Evolutionary conservation across 1,284 basidiomycete genomes (phyloP), one percentile per base, ranked within the genome.

Genomic region (Trametes hirsuta): DNA sequence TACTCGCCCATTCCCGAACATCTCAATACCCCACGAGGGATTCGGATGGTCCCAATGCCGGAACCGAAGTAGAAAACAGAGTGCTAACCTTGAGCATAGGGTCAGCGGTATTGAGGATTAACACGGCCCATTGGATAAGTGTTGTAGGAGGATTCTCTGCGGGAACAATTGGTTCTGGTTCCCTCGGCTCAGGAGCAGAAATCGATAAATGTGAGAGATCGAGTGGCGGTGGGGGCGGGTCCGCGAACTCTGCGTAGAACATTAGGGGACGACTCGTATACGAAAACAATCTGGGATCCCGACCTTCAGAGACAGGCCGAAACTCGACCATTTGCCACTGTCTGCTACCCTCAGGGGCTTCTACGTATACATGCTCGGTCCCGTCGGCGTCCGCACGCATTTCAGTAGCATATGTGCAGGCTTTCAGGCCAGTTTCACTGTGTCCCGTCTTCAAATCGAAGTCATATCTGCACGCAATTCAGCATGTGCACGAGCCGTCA

Each of bases 271-370:
- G 6, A 10, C 22, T 11, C 15, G 21, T 25, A 6, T 24, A 22
- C 21, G 9, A 25, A 22, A 42, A 30, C n/a, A 12, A 34, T 15
- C 14, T 44, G 8, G 9, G 8, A 41, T 4, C 64, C 74, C 25
- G 55, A 87, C 90, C 90, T 82, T 95, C 93, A 47, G 91, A 93
- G 11, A 96, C 91, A 0, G 91, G 87, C 39, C 91, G 75, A 34
- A 92, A 75, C 68, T 93, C 90, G 15, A 94, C 84, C 3, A 94
- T 72, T 35, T 87, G 79, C 90, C 91, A 95, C 24, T 78, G 74
- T 35, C 66, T 76, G 2, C 83, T 83, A 25, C 74, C 78, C 35
- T 81, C 76, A 0, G 91, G 91, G 0, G 82, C 77, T 67, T 91
- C 84, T 30, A 93, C 79, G 78, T 84, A 91, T 0, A 93, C 84